Evolutionary conservation across 768 basidiomycete genomes (phyloP).

Genomic region (Pholiota microspora): DNA sequence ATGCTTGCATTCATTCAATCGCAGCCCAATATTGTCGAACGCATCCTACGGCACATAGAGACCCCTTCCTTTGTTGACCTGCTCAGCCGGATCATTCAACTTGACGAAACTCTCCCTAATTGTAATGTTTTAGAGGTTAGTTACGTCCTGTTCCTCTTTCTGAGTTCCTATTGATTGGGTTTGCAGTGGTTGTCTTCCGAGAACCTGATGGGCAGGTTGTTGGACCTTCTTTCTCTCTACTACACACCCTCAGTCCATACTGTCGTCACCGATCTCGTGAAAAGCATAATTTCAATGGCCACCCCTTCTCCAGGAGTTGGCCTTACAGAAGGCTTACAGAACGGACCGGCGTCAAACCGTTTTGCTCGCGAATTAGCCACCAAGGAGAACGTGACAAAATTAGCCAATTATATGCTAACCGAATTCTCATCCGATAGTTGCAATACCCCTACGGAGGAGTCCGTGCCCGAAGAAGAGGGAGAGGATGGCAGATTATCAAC

Average conservation of each 20-base stretch:
- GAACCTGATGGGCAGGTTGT: slow-evolving; percentile 76
- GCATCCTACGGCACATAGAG: slow-evolving; percentile 82
- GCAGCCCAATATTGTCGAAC: slow-evolving; percentile 78
- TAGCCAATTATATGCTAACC: slow-evolving; percentile 75
- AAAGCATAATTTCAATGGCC: slow-evolving; percentile 92
- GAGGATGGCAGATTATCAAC: slow-evolving; percentile 17
- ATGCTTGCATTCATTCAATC: slow-evolving; percentile 91
- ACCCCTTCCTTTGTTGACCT: slow-evolving; percentile 91
- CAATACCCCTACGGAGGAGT: slow-evolving; percentile 19
- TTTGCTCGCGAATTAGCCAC: slow-evolving; percentile 88
- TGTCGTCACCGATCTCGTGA: slow-evolving; percentile 87
- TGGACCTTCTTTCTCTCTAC: slow-evolving; percentile 79
- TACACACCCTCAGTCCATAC: slow-evolving; percentile 76
- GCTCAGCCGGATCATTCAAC: slow-evolving; percentile 83
- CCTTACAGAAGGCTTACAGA: slow-evolving; percentile 66
- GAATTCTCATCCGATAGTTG: slow-evolving; percentile 43
- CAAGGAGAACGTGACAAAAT: slow-evolving; percentile 62
- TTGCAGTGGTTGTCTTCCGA: slow-evolving; percentile 85
- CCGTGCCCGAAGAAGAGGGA: slow-evolving; percentile 21
- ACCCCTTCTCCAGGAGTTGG: slow-evolving; percentile 81
- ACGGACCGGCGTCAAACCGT: slow-evolving; percentile 75
- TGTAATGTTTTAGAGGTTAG: slow-evolving; percentile 86
- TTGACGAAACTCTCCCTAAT: slow-evolving; percentile 82
- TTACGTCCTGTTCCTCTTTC: slow-evolving; percentile 22
- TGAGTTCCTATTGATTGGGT: slow-evolving; percentile 6